Percentiles rank a stretch among this genome's conserved stretches.
Evolutionary conservation across 2,329 filamentous ascomycete genomes (phyloP).

Genomic region (Penicillium brevicompactum): DNA sequence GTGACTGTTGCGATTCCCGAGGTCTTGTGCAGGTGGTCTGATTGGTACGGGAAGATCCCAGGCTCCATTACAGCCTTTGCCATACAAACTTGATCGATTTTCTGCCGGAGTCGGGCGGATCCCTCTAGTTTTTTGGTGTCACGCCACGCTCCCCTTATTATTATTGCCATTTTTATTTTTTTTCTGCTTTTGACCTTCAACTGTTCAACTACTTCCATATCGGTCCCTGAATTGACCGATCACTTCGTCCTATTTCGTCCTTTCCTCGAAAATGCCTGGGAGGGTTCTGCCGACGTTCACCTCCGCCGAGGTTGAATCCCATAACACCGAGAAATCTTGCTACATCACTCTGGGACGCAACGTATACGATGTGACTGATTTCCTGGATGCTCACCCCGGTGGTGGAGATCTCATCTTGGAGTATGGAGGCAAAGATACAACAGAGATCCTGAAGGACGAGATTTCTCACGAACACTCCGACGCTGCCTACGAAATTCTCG

Average conservation of each 20-base stretch:
- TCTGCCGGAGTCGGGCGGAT: conserved; percentile 21
- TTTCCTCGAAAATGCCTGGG: conserved; percentile 66
- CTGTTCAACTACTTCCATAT: neutral
- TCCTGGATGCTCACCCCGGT: conserved; percentile 87
- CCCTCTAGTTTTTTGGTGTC: conserved; percentile 15
- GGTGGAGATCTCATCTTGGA: conserved; percentile 86
- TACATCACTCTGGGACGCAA: conserved; percentile 89
- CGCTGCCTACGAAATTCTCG: conserved; percentile 91
- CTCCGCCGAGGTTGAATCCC: conserved; percentile 75
- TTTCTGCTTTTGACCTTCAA: neutral
- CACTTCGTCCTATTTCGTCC: neutral
- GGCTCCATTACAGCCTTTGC: neutral
- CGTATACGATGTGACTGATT: conserved; percentile 93
- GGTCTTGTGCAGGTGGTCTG: neutral
- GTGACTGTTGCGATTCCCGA: too few relatives aligned
- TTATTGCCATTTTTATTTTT: conserved; percentile 16
- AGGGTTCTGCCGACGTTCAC: conserved; percentile 82
- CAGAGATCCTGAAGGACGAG: conserved; percentile 78
- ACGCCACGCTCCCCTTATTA: conserved; percentile 20
- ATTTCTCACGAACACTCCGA: conserved; percentile 85
- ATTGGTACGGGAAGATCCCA: too few relatives aligned
- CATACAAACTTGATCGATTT: neutral
- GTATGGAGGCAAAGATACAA: conserved; percentile 85
- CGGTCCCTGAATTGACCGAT: neutral
- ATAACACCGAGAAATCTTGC: conserved; percentile 80